These are phyloP conservation scores for Colletotrichum chlorophyti DNA, from an alignment of 2,329 filamentous ascomycete genomes.

Conservation along the genomic window DNA sequence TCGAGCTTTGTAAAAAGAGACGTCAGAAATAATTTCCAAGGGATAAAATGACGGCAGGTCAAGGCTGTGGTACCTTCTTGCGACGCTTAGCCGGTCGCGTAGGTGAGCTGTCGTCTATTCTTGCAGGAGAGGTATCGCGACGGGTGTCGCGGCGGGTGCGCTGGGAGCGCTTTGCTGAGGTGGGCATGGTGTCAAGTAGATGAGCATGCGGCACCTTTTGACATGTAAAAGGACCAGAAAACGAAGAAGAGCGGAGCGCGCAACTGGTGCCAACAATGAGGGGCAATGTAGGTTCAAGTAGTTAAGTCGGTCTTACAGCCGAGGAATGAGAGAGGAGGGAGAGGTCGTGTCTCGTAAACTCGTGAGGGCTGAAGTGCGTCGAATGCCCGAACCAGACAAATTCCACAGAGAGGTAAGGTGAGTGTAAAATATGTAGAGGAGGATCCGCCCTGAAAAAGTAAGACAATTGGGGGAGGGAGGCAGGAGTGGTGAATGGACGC, in stretches of 20 bases:
- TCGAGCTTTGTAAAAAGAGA: conserved; percentile 39
- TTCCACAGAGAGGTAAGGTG: conserved; percentile 6
- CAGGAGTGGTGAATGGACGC: not conserved
- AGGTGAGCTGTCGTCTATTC: conserved; percentile 61
- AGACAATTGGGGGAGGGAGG: too few species aligned
- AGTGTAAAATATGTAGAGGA: not conserved
- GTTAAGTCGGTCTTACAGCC: conserved; percentile 19
- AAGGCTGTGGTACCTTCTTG: conserved; percentile 70
- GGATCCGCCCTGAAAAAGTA: too few species aligned
- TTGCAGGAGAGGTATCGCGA: conserved; percentile 42
- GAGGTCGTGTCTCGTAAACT: conserved; percentile 18
- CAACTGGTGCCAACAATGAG: not conserved
- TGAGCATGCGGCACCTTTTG: conserved; percentile 24
- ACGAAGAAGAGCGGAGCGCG: not conserved
- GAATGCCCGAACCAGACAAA: conserved; percentile 6
- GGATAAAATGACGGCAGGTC: too few species aligned
- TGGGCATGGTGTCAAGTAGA: conserved; percentile 38
- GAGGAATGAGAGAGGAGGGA: conserved; percentile 18
- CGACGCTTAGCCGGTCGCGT: conserved; percentile 69
- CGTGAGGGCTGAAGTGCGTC: conserved; percentile 7
- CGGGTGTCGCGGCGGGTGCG: conserved; percentile 47
- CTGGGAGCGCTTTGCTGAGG: conserved; percentile 44
- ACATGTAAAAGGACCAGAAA: not conserved
- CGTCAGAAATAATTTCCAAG: conserved; percentile 17
- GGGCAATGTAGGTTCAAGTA: conserved; percentile 17